These are phyloP conservation scores for Cyclotella sp. DNA, from an alignment of 108 stramenopile genomes.

Conservation along the genomic window DNA sequence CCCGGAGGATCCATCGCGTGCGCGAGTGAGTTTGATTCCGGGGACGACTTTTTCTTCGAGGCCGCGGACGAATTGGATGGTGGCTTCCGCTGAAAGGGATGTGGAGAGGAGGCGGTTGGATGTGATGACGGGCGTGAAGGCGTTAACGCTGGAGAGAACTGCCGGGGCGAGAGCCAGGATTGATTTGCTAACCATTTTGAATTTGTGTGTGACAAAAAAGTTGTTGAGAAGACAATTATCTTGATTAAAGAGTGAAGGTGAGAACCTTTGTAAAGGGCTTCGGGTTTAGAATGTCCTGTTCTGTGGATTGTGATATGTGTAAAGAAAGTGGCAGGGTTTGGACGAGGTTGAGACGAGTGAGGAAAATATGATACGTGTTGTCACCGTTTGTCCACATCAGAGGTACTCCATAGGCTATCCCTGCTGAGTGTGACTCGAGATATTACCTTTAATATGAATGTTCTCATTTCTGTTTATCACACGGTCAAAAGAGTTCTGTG, in stretches of 20 bases:
- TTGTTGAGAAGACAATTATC: neutral
- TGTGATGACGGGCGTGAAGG: slow-evolving; percentile 36
- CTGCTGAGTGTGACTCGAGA: too few relatives aligned
- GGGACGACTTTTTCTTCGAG: slow-evolving; percentile 77
- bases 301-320: neutral
- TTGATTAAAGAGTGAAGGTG: neutral
- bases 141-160: slow-evolving; percentile 27
- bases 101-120: slow-evolving; percentile 27
- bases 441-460: too few relatives aligned
- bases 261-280: neutral
- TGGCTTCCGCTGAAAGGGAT: slow-evolving; percentile 36
- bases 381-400: too few relatives aligned
- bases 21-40: slow-evolving; percentile 77
- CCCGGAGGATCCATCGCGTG: slow-evolving; percentile 73
- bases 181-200: neutral
- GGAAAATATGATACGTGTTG: too few relatives aligned
- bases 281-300: neutral
- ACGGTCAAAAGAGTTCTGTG: too few relatives aligned
- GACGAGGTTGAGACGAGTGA: too few relatives aligned
- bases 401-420: too few relatives aligned
- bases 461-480: too few relatives aligned
- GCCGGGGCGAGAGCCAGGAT: slow-evolving; percentile 15
- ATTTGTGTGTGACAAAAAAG: neutral
- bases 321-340: too few relatives aligned
- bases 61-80: slow-evolving; percentile 77